Evolutionary conservation across 805 yeast genomes (phyloP).

Genomic region (Dipodascus geniculatus): DNA sequence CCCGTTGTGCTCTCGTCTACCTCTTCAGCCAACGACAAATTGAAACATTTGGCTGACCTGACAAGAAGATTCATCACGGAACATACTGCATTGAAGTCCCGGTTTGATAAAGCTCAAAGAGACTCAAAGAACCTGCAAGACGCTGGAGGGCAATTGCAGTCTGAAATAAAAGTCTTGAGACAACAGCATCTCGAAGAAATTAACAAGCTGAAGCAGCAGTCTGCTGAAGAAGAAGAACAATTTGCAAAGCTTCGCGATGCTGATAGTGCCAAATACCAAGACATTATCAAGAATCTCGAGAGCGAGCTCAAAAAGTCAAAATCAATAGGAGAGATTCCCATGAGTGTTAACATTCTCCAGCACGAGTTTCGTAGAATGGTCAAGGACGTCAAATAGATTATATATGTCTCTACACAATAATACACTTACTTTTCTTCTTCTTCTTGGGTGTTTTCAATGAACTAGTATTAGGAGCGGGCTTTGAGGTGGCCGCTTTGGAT

Average conservation of each 20-base stretch:
- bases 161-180: background rate
- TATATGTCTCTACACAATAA: no score
- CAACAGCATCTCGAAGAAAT: background rate
- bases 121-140: background rate
- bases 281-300: background rate
- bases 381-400: background rate
- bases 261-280: background rate
- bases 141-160: background rate
- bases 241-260: background rate
- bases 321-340: background rate
- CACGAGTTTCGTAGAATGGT: background rate
- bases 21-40: background rate
- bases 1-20: background rate
- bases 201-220: background rate
- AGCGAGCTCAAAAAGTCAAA: background rate
- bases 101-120: background rate
- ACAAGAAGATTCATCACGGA: background rate
- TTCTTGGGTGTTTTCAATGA: constrained; percentile 3
- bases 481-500: background rate
- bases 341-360: background rate
- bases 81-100: background rate
- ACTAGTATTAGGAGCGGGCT: background rate
- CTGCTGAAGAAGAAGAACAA: background rate
- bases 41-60: background rate
- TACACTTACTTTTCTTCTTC: constrained; percentile 5